Evolutionary conservation across 352 stramenopile genomes (phyloP), one percentile per base, ranked within the genome.

Genomic region (Phytopythium cucurbitacearum): DNA sequence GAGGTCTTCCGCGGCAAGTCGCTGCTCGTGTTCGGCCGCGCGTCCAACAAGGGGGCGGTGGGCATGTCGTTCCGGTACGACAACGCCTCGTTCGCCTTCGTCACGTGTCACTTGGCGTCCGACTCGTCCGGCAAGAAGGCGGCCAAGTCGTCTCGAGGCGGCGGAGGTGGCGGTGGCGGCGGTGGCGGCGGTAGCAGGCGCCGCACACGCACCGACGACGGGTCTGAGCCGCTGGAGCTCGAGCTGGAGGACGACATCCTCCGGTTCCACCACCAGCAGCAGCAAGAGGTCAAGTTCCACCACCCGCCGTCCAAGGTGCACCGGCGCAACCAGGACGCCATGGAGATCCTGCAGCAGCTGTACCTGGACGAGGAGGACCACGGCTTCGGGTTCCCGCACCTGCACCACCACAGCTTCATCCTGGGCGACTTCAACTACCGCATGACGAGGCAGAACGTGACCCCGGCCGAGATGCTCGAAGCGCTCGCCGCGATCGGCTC

Each of bases 401-500:
- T 93, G 28, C 79, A 93, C 48, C 84, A 96, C 51, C 82, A 96
- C 67, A 92, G 79, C 47, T 91, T 97, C 49, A 80, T 97, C 32
- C 68, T 97, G 4, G 89, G 89, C 5, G 89, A 97, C 64, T 72
- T 97, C 13, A 97, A 97, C 62, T 94, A 93, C 45, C 77, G 84
- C 40, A 80, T 91, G 66, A 71, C 63, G 13, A 57, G 78, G 3
- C 69, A 79, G 51, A 51, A 52, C 0, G 65, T 61, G 10, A 80
- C 65, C 4, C 80, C 78, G 4, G 60, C 53, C 7, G 65, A 88
- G 39, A 87, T 91, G 69, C 58, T 91, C 1, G 62, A 84, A 3
- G n/a, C 71, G 7, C 67, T 76, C 15, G 49, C 62, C 6, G 36
- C 48, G n/a, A 45, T 54, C 8, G 38, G 48, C 32, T 10, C 48